Evolutionary conservation across 2,329 filamentous ascomycete species (phyloP), one percentile per base, ranked within the genome.

Genomic region (Penicillium sp.): DNA sequence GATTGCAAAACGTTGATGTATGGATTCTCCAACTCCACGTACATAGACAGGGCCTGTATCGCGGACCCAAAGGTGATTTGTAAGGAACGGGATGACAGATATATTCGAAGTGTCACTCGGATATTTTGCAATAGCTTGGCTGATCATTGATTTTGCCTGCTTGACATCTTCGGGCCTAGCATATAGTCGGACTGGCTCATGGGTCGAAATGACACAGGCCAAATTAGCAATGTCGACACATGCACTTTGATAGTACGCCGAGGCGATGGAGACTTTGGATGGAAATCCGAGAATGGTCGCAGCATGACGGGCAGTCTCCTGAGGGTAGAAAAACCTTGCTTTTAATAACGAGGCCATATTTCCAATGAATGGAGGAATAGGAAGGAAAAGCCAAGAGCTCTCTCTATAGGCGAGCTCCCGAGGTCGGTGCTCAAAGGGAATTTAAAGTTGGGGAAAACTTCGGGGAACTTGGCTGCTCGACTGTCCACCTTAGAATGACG

Each of bases 141-240:
- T 50, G 29, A 55, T 43, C 50, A 55, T 52, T 29, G 35, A 57
- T 29, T 49, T 47, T 32, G 57, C 63, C 29, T 58, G 61, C 20
- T 40, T 48, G 7, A 60, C 40, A 52, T 69, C 63, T 35, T 64
- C 66, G 0, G 62, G 59, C 2, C 63, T 58, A 4, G 61, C 53
- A 42, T 66, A 68, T 11, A 71, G 42, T 3, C 61, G 62, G 3
- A 71, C 68, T 10, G 66, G 65, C 50, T 71, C 69, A 45, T 71
- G 69, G 1, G 24, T 50, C 1, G 67, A 62, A 31, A 68, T 67
- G 2, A 61, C 58, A 14, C 58, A 56, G 7, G 62, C 65, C 10
- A 69, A 42, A 16, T 49, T 59, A 11, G 57, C 58, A 29, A 69
- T 65, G 8, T 69, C 66, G 14, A 44, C 53, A 48, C 66, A 67